phyloP scores from a whole-genome alignment of 352 stramenopile species.

The Thalassiosira pacifica region DNA sequence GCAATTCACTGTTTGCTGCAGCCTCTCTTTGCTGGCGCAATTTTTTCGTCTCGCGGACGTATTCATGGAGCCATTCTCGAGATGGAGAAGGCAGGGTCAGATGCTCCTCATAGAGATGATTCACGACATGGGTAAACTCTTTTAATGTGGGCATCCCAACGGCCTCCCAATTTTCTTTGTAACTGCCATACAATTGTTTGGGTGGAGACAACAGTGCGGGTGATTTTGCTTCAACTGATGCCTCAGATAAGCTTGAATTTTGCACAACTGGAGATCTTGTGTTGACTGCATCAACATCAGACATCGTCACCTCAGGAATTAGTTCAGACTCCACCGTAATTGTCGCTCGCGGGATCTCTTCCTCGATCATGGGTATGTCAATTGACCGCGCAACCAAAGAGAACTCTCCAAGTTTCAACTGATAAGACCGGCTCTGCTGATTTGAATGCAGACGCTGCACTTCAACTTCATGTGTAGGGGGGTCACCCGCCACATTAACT shows the following conservation, averaged over 20 bases:
- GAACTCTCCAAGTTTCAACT: constrained; percentile 27
- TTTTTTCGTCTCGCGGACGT: neutral
- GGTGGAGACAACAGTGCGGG: neutral
- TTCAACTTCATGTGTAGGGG: constrained; percentile 6
- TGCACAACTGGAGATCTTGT: neutral
- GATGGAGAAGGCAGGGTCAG: constrained; percentile 35
- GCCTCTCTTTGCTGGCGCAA: neutral
- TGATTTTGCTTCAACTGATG: neutral
- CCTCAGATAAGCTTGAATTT: neutral
- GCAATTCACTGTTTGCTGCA: constrained; percentile 4
- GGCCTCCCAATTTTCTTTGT: constrained; percentile 35
- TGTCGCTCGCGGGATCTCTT: neutral
- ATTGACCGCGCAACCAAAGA: constrained; percentile 33
- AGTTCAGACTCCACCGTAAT: neutral
- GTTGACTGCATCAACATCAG: constrained; percentile 18
- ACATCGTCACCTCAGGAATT: neutral
- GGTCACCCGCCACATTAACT: neutral
- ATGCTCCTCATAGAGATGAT: constrained; percentile 38
- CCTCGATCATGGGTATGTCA: neutral
- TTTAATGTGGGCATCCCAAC: constrained; percentile 18
- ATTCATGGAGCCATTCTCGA: constrained; percentile 50
- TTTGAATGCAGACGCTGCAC: constrained; percentile 11
- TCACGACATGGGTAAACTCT: constrained; percentile 45
- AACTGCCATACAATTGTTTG: neutral
- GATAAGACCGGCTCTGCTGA: constrained; percentile 13